A percentile compares a stretch with the other conserved stretches of the same genome.
phyloP scores from a whole-genome alignment of 1,284 basidiomycete genomes.

The Sporisorium graminicola region DNA sequence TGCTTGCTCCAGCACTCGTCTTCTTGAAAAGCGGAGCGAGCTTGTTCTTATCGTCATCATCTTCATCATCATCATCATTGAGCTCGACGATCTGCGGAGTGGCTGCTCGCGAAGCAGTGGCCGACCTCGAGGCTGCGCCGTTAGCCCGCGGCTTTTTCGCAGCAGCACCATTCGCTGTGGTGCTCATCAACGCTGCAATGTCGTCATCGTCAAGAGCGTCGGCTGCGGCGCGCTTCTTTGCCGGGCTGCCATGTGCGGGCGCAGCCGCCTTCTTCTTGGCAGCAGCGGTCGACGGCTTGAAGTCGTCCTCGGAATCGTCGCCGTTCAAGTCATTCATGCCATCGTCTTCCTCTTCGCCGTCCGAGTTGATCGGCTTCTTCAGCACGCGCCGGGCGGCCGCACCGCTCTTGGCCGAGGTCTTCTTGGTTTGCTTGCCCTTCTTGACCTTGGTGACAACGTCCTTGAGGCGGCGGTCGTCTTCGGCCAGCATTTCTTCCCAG shows the following conservation, averaged over 20 bases:
- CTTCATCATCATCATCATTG: constrained; percentile 24
- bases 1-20: constrained; percentile 14
- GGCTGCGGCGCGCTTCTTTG: constrained; percentile 40
- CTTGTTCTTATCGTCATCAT: constrained; percentile 24
- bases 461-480: constrained; percentile 75
- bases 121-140: constrained; percentile 17
- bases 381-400: constrained; percentile 74
- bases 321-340: constrained; percentile 26
- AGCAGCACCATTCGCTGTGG: constrained; percentile 8
- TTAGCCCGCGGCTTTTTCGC: constrained; percentile 39
- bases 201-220: constrained; percentile 49
- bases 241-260: constrained; percentile 28
- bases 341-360: constrained; percentile 72
- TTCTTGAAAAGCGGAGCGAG: constrained; percentile 44
- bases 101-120: constrained; percentile 36
- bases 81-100: constrained; percentile 37
- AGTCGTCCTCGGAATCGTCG: constrained; percentile 60
- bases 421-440: constrained; percentile 76
- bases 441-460: constrained; percentile 71
- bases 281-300: constrained; percentile 38
- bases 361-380: constrained; percentile 73
- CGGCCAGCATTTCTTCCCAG: constrained; percentile 79
- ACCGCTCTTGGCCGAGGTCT: constrained; percentile 74
- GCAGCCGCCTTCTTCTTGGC: constrained; percentile 38
- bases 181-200: constrained; percentile 30